These are phyloP conservation scores for Gossypium schwendimanii DNA, from an alignment of 441 rosid species.

Conservation along the genomic window DNA sequence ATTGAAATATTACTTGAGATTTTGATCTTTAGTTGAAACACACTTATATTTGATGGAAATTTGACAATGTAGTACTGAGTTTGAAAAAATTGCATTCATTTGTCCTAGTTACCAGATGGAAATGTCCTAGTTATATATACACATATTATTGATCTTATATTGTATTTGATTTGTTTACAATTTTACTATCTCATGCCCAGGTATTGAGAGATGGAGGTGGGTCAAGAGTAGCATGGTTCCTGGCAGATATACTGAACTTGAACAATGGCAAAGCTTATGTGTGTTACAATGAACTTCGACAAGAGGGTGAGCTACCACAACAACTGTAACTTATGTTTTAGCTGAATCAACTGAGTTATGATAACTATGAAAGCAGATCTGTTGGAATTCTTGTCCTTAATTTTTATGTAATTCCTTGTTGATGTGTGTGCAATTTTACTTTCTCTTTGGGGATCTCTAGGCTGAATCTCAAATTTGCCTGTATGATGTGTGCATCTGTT, in stretches of 20 bases:
- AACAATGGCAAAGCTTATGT: constrained; percentile 78
- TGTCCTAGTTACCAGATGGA: background rate
- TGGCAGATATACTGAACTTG: constrained; percentile 64
- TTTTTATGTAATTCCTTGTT: background rate
- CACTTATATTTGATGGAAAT: background rate
- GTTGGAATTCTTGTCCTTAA: background rate
- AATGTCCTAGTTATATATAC: background rate
- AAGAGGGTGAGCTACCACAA: constrained; percentile 43
- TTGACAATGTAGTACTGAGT: background rate
- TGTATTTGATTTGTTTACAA: background rate
- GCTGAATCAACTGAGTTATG: constrained; percentile 7
- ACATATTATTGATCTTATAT: background rate
- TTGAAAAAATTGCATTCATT: background rate
- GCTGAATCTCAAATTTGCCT: background rate
- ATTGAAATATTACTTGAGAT: background rate
- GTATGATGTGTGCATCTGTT: background rate
- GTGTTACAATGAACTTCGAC: constrained; percentile 52
- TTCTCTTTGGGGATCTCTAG: background rate
- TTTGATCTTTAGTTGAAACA: background rate
- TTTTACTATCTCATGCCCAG: constrained; percentile 26
- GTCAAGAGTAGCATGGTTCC: constrained; percentile 73
- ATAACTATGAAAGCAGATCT: background rate
- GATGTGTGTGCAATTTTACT: background rate
- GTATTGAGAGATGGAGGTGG: constrained; percentile 73
- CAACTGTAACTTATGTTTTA: background rate